Percentiles rank a stretch among this genome's conserved stretches.
Evolutionary conservation across 441 rosid species (phyloP).

Genomic region (Cnidoscolus chayamansa): DNA sequence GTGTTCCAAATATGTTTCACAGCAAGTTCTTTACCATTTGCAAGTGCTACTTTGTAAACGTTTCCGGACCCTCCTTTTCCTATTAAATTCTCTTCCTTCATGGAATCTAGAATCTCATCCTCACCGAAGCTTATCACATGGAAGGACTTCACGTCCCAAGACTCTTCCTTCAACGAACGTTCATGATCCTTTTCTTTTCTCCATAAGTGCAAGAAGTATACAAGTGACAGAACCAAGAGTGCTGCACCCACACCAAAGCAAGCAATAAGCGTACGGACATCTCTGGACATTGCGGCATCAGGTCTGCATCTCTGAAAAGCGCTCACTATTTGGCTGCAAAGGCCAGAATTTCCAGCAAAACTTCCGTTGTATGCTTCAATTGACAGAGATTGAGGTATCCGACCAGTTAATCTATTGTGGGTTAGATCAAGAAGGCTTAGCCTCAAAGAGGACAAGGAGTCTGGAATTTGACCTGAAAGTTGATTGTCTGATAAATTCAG

Average conservation of each 20-base stretch:
- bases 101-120: conserved; percentile 83
- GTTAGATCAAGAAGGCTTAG: conserved; percentile 85
- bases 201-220: conserved; percentile 48
- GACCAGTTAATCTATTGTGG: conserved; percentile 59
- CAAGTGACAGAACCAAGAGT: conserved; percentile 50
- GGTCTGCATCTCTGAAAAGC: conserved; percentile 53
- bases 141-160: conserved; percentile 83
- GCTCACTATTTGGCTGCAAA: conserved; percentile 63
- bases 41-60: conserved; percentile 64
- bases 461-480: conserved; percentile 67
- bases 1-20: conserved; percentile 75
- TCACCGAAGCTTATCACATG: conserved; percentile 65
- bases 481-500: conserved; percentile 66
- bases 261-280: conserved; percentile 43
- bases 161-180: conserved; percentile 58
- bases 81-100: conserved; percentile 75
- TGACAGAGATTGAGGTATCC: conserved; percentile 59
- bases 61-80: conserved; percentile 90
- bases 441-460: conserved; percentile 55
- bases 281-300: conserved; percentile 41
- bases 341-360: conserved; percentile 66
- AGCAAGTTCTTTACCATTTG: conserved; percentile 71
- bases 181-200: conserved; percentile 45
- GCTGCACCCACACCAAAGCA: conserved; percentile 49
- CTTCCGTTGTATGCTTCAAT: conserved; percentile 73